Conservation (phyloP, 306 rosid species). For the Fragaria vesca region DNA sequence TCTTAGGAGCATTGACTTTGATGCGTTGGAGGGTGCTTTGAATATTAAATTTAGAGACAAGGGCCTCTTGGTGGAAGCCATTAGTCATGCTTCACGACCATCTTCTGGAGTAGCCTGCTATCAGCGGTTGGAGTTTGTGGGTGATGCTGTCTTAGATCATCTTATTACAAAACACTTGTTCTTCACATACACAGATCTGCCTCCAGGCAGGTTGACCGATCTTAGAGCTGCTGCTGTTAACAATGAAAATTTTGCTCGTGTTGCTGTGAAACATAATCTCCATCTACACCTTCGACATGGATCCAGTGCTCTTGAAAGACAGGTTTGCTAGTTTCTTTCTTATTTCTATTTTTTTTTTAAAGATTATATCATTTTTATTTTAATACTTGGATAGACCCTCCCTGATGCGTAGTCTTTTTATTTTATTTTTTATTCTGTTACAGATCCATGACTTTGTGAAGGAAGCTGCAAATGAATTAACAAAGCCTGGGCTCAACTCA, state of each 20-base stretch:
- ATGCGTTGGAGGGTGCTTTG: constrained; percentile 71
- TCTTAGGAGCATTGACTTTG: constrained; percentile 73
- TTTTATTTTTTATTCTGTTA: constrained; percentile 2
- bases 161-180: constrained; percentile 91
- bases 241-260: constrained; percentile 98
- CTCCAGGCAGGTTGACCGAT: constrained; percentile 96
- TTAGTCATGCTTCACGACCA: constrained; percentile 97
- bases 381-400: constrained; percentile 7
- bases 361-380: neutral
- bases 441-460: constrained; percentile 95
- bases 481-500: constrained; percentile 90
- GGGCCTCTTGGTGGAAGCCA: constrained; percentile 87
- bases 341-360: neutral
- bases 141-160: constrained; percentile 97
- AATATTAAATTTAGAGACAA: constrained; percentile 62
- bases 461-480: constrained; percentile 80
- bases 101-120: constrained; percentile 97
- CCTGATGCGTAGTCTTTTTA: neutral
- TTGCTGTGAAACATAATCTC: constrained; percentile 85
- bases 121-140: constrained; percentile 97
- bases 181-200: constrained; percentile 88
- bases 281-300: constrained; percentile 95
- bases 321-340: constrained; percentile 44
- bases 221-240: constrained; percentile 99
- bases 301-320: constrained; percentile 89